phyloP scores from a whole-genome alignment of 1,284 basidiomycete genomes.

The Cryptococcus hybrid region DNA sequence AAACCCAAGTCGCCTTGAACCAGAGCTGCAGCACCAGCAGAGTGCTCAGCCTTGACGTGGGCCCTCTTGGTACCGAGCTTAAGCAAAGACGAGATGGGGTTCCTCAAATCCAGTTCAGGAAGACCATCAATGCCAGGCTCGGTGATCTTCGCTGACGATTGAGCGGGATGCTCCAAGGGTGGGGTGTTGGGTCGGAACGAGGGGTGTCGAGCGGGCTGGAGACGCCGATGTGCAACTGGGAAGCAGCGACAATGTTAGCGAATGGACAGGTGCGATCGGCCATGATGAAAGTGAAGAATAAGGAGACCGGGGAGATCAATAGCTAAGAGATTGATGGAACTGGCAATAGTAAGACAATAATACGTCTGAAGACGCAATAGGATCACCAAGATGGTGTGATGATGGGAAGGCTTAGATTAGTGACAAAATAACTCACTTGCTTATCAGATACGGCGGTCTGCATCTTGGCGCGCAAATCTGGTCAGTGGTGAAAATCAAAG shows the following conservation, averaged over 20 bases:
- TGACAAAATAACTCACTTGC: slow-evolving; percentile 8
- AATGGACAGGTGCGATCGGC: slow-evolving; percentile 6
- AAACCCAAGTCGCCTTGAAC: slow-evolving; percentile 61
- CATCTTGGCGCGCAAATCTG: slow-evolving; percentile 5
- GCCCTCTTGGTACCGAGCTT: slow-evolving; percentile 60
- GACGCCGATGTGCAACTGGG: slow-evolving; percentile 9
- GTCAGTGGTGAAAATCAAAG: neutral
- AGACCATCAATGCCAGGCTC: neutral
- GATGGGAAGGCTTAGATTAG: neutral
- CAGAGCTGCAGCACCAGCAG: slow-evolving; percentile 61
- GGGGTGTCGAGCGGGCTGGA: slow-evolving; percentile 10
- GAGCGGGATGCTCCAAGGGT: neutral
- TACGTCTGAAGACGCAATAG: neutral
- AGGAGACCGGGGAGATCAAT: neutral
- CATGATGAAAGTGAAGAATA: neutral
- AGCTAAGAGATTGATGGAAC: no score
- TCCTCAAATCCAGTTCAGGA: slow-evolving; percentile 39
- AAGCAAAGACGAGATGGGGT: slow-evolving; percentile 52
- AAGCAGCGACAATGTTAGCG: slow-evolving; percentile 7
- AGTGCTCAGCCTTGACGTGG: slow-evolving; percentile 64
- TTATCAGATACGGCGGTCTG: slow-evolving; percentile 24
- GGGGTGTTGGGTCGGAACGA: slow-evolving; percentile 26
- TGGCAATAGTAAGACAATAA: no score
- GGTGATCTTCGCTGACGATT: neutral
- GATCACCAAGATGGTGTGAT: neutral